Conservation (phyloP, 441 rosid genomes). For the Populus hybrid region DNA sequence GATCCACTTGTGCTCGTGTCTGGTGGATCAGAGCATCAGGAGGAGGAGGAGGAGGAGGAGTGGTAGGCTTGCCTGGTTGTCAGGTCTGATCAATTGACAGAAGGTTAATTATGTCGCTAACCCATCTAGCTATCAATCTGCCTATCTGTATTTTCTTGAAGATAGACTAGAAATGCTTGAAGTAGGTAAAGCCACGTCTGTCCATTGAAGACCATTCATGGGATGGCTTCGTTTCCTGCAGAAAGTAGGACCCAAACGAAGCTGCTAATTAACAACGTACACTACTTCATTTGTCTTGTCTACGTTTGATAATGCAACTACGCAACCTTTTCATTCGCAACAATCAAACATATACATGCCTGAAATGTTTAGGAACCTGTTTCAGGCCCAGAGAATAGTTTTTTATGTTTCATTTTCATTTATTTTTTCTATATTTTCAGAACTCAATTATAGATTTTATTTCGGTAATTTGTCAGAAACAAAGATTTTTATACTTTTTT, state of each 20-base stretch:
- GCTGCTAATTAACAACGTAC: not conserved
- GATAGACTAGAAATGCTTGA: conserved; percentile 1
- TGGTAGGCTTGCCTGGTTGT: conserved; percentile 4
- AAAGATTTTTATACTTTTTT: too few species aligned
- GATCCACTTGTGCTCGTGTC: conserved; percentile 16
- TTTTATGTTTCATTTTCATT: too few species aligned
- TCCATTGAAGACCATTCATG: conserved; percentile 20
- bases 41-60: not conserved
- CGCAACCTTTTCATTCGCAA: not conserved
- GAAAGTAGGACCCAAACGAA: not conserved
- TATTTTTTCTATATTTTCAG: too few species aligned
- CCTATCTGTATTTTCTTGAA: not conserved
- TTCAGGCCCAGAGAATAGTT: too few species aligned
- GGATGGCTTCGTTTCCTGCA: not conserved
- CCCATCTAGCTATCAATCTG: too few species aligned
- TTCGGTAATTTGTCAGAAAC: too few species aligned
- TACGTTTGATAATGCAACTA: not conserved
- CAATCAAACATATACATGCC: not conserved
- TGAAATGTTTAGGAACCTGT: not conserved
- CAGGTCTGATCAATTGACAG: conserved; percentile 11
- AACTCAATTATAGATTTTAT: too few species aligned
- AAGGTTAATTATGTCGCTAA: not conserved
- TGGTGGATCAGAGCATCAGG: not conserved
- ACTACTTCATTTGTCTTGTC: not conserved
- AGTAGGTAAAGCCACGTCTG: conserved; percentile 26